Conservation (phyloP, 768 basidiomycete genomes). For the Pleurotus tuber-regium region DNA sequence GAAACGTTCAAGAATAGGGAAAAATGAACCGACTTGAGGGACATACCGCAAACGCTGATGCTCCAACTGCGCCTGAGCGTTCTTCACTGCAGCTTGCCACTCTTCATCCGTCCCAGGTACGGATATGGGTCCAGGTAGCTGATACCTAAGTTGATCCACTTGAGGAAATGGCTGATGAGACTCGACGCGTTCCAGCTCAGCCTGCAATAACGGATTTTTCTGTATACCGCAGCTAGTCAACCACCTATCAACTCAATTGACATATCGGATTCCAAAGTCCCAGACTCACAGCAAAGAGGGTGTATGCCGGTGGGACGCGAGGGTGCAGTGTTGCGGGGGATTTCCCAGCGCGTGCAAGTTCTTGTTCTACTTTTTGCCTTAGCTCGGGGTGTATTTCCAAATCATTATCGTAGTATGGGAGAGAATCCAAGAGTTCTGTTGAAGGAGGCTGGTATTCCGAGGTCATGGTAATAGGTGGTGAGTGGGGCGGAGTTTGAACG, state of each 20-base stretch:
- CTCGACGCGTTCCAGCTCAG: slow-evolving; percentile 75
- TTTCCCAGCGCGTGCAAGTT: slow-evolving; percentile 70
- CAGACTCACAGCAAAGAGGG: slow-evolving; percentile 68
- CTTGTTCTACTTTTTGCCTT: slow-evolving; percentile 72
- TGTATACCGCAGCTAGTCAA: slow-evolving; percentile 23
- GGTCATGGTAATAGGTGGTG: slow-evolving; percentile 18
- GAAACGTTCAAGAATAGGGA: slow-evolving; percentile 8
- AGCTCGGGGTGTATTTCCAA: slow-evolving; percentile 72
- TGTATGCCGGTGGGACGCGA: slow-evolving; percentile 59
- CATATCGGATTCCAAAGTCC: slow-evolving; percentile 20
- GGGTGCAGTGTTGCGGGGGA: slow-evolving; percentile 64
- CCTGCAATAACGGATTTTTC: slow-evolving; percentile 68
- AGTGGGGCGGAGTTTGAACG: slow-evolving; percentile 8
- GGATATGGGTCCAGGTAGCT: slow-evolving; percentile 65
- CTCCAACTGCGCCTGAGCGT: slow-evolving; percentile 80
- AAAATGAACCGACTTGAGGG: slow-evolving; percentile 10
- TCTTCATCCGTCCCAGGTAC: slow-evolving; percentile 67
- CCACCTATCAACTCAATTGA: slow-evolving; percentile 7
- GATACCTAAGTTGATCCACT: slow-evolving; percentile 72
- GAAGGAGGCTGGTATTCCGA: slow-evolving; percentile 16
- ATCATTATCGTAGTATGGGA: slow-evolving; percentile 96
- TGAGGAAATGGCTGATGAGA: slow-evolving; percentile 60
- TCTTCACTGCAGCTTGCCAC: slow-evolving; percentile 72
- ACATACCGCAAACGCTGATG: slow-evolving; percentile 78
- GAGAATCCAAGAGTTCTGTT: slow-evolving; percentile 67